Conservation (phyloP, 306 rosid genomes). For the Argentina anserina region DNA sequence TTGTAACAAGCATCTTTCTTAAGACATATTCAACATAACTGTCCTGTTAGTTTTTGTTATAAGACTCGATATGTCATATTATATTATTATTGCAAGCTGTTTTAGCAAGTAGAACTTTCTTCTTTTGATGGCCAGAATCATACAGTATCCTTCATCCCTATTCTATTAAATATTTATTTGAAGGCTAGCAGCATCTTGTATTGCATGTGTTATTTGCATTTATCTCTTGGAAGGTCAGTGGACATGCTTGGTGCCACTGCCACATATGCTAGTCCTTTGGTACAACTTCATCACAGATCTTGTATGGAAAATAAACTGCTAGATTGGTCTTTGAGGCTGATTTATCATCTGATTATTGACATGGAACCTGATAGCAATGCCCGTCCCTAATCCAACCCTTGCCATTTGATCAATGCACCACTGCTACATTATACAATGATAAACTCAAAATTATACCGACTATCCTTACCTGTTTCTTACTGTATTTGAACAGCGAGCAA, state of each 20-base stretch:
- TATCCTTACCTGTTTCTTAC: not conserved
- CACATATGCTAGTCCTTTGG: not conserved
- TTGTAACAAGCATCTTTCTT: not conserved
- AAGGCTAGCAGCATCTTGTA: not conserved
- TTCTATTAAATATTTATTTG: not conserved
- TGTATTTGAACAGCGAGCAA: slow-evolving; percentile 10
- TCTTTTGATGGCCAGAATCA: not conserved
- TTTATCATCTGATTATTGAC: not conserved
- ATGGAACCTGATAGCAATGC: not conserved
- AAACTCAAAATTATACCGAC: not conserved
- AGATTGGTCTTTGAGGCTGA: not conserved
- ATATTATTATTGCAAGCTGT: not conserved
- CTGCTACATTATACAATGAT: not conserved
- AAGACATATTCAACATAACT: not conserved
- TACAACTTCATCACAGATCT: not conserved
- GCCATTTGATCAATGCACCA: not conserved
- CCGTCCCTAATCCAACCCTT: not conserved
- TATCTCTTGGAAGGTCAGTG: not conserved
- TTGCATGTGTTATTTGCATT: not conserved
- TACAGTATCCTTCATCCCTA: not conserved
- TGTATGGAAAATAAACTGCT: not conserved
- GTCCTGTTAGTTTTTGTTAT: not conserved
- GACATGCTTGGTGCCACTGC: not conserved
- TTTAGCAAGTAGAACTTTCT: not conserved
- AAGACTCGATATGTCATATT: not conserved